Evolutionary conservation across 495 filamentous ascomycete genomes (phyloP).

Genomic region (Neurospora hispaniola): DNA sequence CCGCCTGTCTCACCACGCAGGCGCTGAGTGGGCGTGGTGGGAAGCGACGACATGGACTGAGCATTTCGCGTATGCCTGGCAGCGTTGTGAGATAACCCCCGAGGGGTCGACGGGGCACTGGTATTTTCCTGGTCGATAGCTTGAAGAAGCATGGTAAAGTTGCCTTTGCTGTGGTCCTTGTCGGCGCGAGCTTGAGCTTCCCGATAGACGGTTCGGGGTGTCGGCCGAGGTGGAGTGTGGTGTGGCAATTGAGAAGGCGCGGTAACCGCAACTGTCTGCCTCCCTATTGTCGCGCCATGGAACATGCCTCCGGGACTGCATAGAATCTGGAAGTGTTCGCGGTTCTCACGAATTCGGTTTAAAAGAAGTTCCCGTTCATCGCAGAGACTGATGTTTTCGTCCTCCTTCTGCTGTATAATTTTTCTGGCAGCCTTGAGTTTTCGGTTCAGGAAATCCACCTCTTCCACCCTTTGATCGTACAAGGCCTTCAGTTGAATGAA

Average conservation of each 20-base stretch:
- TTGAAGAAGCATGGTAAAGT: conserved; percentile 69
- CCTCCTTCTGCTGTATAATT: conserved; percentile 55
- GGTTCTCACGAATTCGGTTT: conserved; percentile 76
- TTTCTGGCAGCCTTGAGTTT: conserved; percentile 63
- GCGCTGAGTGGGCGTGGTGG: conserved; percentile 53
- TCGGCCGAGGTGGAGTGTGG: conserved; percentile 36
- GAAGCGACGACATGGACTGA: conserved; percentile 73
- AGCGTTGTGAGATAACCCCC: conserved; percentile 34
- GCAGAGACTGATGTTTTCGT: conserved; percentile 50
- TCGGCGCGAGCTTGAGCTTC: conserved; percentile 28
- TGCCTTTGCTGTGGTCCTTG: conserved; percentile 27
- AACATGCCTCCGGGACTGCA: conserved; percentile 45
- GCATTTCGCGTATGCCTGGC: conserved; percentile 53
- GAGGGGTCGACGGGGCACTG: conserved; percentile 55
- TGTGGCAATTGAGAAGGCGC: conserved; percentile 38
- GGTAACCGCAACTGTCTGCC: conserved; percentile 26
- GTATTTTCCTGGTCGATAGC: conserved; percentile 60
- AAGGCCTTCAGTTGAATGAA: conserved; percentile 36
- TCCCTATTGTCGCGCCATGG: conserved; percentile 21
- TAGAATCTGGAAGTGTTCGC: conserved; percentile 67
- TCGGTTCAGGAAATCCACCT: conserved; percentile 51
- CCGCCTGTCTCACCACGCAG: conserved; percentile 33
- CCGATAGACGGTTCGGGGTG: conserved; percentile 30
- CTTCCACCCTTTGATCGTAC: conserved; percentile 50
- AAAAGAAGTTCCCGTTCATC: conserved; percentile 69